Conservation (phyloP, 192 early-diverging fungal species). For the Coemansia sp. region DNA sequence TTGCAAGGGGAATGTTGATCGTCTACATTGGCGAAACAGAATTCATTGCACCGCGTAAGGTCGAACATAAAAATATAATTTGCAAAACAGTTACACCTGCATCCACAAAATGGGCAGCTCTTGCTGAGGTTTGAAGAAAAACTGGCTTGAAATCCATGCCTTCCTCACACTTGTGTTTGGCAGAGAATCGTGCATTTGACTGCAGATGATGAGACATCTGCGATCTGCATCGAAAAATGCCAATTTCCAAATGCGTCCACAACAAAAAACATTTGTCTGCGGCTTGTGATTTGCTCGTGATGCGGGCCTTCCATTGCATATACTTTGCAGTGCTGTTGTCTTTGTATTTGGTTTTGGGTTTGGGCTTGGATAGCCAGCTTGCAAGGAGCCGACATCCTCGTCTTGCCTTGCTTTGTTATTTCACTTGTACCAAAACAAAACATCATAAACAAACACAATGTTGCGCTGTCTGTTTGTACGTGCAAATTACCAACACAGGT, state of each 20-base stretch:
- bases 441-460: too few species aligned
- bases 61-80: too few species aligned
- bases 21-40: neutral
- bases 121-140: neutral
- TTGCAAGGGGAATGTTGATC: neutral
- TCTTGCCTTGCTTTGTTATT: too few species aligned
- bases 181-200: neutral
- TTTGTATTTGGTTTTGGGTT: too few species aligned
- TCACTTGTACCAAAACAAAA: too few species aligned
- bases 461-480: too few species aligned
- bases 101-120: neutral
- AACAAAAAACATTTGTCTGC: neutral
- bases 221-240: constrained; percentile 4
- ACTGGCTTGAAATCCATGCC: neutral
- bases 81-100: neutral
- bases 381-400: too few species aligned
- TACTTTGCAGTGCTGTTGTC: neutral
- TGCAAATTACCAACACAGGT: too few species aligned
- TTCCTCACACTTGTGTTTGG: neutral
- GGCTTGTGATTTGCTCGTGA: neutral
- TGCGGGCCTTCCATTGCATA: neutral
- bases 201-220: constrained; percentile 3
- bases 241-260: neutral
- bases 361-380: too few species aligned
- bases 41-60: neutral